These are phyloP conservation scores for Tuber calosporum DNA, from an alignment of 495 filamentous ascomycete genomes.

Conservation along the genomic window DNA sequence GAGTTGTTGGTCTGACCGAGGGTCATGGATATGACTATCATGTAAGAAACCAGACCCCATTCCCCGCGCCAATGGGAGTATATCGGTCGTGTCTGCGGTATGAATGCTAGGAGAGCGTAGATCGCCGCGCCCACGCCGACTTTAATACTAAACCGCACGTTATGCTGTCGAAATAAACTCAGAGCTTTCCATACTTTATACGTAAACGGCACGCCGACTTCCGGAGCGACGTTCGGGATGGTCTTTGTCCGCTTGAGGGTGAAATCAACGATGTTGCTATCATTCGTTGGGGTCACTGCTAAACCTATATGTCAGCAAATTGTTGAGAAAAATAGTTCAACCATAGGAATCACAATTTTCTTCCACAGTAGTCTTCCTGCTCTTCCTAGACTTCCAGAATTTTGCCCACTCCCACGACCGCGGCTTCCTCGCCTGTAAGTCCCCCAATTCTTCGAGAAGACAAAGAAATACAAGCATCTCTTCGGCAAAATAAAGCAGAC, in stretches of 20 bases:
- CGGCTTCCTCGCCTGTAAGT: slow-evolving; percentile 49
- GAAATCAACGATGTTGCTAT: slow-evolving; percentile 8
- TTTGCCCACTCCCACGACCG: slow-evolving; percentile 81
- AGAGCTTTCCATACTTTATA: slow-evolving; percentile 57
- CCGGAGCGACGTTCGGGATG: slow-evolving; percentile 43
- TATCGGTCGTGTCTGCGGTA: slow-evolving; percentile 65
- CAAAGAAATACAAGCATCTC: slow-evolving; percentile 77
- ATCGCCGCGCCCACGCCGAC: slow-evolving; percentile 81
- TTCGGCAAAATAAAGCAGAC: slow-evolving; percentile 78
- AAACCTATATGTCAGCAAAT: neutral
- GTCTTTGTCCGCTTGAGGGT: slow-evolving; percentile 29
- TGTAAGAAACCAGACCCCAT: slow-evolving; percentile 94
- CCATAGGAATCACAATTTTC: slow-evolving; percentile 20
- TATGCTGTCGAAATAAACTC: slow-evolving; percentile 56
- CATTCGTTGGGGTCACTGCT: neutral
- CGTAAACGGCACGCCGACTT: slow-evolving; percentile 48
- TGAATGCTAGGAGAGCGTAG: slow-evolving; percentile 79
- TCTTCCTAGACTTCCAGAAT: slow-evolving; percentile 56
- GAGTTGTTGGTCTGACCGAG: slow-evolving; percentile 92
- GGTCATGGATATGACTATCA: slow-evolving; percentile 97
- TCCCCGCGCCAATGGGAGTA: slow-evolving; percentile 90
- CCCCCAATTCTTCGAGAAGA: slow-evolving; percentile 69
- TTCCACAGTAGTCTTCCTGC: slow-evolving; percentile 9
- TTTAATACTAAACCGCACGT: slow-evolving; percentile 77
- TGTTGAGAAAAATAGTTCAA: neutral